Base-by-base conservation (phyloP, 2,329 filamentous ascomycete species). In the Sporothrix pseudoabietina region DNA sequence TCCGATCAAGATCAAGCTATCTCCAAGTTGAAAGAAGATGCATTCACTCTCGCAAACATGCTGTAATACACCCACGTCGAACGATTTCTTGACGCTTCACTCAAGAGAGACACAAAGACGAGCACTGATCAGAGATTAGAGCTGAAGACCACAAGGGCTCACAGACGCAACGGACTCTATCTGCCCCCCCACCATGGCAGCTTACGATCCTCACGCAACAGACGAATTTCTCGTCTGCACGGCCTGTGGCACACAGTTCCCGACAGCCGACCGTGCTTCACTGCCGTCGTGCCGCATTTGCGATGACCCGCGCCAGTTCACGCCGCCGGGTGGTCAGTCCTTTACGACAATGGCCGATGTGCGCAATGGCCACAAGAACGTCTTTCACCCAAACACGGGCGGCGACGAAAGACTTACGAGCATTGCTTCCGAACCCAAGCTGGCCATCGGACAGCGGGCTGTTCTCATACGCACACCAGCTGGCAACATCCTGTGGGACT, bases 401-500 rank as follows among this genome's bases (percentile, higher is more conserved):
- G 77, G 80, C 6, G 85, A 90, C 75, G 74, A 80, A 2, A 81
- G 12, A 14, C 79, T 89, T 69, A 82, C 82, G 32, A 84, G 82
- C 71, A 84, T 89, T 72, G 78, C 78, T 68, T 87, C 87, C 0
- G 80, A 82, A 52, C 89, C 88, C 41, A 85, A 90, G 79, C 82
- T 94, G 74, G 92, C 84, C 71, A 96, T 96, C 75, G 92, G 92
- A 0, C 90, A 96, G 81, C 87, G 93, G 44, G 90, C 90, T 26
- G 86, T 94, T 65, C 83, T 97, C 1, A 82, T 95, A 14, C 84
- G 86, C 69, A 93, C 91, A 0, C 83, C 87, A 0, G 74, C 80
- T 0, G 92, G 92, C 0, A 94, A 94, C 79, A 81, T 96, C 1
- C 86, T 96, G 1, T 97, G 93, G 93, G 93, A 96, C 80, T 89